Base-by-base conservation (phyloP, 345 rosid species). In the Eucalyptus tenuipes region DNA sequence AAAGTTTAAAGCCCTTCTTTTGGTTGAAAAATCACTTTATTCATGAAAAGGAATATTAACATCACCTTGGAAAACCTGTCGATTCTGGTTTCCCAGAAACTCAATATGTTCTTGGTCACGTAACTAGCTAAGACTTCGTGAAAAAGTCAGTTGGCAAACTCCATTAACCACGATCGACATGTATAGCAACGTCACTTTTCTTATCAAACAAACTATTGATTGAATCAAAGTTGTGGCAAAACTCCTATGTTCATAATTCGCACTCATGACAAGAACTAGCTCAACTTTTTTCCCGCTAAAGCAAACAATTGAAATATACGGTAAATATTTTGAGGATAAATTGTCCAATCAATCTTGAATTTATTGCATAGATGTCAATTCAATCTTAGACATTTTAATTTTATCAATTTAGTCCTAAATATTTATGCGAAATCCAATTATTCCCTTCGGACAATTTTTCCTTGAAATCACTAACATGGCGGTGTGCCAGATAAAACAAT, bases 401-500 rank as follows among this genome's bases (percentile, higher is more conserved):
- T 40, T 1, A 13, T 22, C 29, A 75, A 75, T 20, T 75, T 75
- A 20, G 1, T 20, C 9, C 1, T 40, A 11, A 20, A 33, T 2
- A 44, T 40, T 75, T 33, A 52, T 71, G 20, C 8, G 17, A 37
- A 37, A 37, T 37, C 4, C 6, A 71, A 37, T 71, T 20, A 75
- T 37, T 68, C 44, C 22, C 3, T 33, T 11, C 7, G 7, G 45
- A 24, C 1, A 75, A 18, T 37, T 75, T 22, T 75, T 3, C 7
- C 13, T 6, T 3, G 29, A 75, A 75, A 40, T 75, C 20, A 7
- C 3, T 40, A 2, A 75, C 2, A 1, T 11, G 13, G 8, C 2
- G 0, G 5, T 37, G 0, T 20, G 8, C 1, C 9, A 20, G 0
- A 7, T 40, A 20, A 1, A 5, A 75, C 0, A 2, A 4, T 7